phyloP scores from a whole-genome alignment of 768 basidiomycete genomes.

The Austroboletus eburneus region DNA sequence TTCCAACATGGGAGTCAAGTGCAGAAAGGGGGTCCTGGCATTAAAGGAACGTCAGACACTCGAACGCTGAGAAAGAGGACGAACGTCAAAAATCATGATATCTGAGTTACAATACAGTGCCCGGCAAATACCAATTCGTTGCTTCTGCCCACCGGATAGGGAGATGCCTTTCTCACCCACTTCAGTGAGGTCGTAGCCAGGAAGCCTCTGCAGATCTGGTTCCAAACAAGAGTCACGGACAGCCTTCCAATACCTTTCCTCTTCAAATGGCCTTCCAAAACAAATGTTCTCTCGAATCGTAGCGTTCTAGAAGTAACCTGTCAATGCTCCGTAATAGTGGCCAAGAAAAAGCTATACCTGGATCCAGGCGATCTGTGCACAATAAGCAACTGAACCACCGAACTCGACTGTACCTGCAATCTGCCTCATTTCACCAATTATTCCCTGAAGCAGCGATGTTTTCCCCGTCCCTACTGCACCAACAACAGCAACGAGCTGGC shows the following conservation, averaged over 20 bases:
- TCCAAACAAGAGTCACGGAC: slow-evolving; percentile 74
- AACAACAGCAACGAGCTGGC: slow-evolving; percentile 80
- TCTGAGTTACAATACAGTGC: slow-evolving; percentile 84
- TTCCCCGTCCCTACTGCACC: slow-evolving; percentile 60
- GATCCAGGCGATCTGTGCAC: slow-evolving; percentile 89
- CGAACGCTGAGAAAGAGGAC: slow-evolving; percentile 5
- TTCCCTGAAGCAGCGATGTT: slow-evolving; percentile 64
- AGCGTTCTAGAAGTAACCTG: slow-evolving; percentile 47
- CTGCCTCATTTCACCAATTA: slow-evolving; percentile 81
- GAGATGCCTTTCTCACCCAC: slow-evolving; percentile 88
- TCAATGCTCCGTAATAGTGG: neutral
- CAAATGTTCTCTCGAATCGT: slow-evolving; percentile 88
- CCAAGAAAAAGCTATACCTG: slow-evolving; percentile 42
- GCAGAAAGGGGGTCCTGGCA: slow-evolving; percentile 78
- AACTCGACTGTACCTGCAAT: slow-evolving; percentile 64
- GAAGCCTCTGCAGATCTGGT: slow-evolving; percentile 73
- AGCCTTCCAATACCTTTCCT: slow-evolving; percentile 78
- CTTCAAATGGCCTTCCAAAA: slow-evolving; percentile 81
- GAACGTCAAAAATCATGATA: slow-evolving; percentile 76
- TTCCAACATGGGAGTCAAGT: slow-evolving; percentile 89
- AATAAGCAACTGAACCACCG: slow-evolving; percentile 76
- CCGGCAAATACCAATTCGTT: slow-evolving; percentile 82
- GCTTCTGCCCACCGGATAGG: slow-evolving; percentile 77
- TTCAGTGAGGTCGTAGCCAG: slow-evolving; percentile 76
- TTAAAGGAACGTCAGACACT: neutral